phyloP scores from a whole-genome alignment of 345 rosid species.

The Bretschneidera sinensis region DNA sequence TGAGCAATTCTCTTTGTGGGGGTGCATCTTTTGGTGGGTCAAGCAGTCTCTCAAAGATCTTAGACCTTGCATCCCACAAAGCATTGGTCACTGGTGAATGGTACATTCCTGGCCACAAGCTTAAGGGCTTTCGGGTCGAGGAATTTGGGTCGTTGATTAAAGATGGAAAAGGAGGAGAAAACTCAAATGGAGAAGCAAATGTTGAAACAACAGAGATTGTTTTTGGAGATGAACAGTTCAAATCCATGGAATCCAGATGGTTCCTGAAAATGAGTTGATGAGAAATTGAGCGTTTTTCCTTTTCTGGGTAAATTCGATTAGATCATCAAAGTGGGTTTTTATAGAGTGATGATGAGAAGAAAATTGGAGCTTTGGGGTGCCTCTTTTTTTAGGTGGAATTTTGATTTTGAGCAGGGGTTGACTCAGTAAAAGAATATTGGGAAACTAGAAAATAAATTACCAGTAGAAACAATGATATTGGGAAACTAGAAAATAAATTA shows the following conservation, averaged over 20 bases:
- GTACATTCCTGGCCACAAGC: slow-evolving; percentile 91
- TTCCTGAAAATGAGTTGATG: not conserved
- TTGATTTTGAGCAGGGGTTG: too few species aligned
- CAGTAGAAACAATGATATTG: too few species aligned
- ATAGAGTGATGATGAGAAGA: too few species aligned
- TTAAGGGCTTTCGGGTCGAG: slow-evolving; percentile 53
- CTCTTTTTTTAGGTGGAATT: too few species aligned
- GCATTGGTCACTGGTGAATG: slow-evolving; percentile 77
- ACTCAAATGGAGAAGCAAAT: slow-evolving; percentile 46
- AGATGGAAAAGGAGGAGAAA: slow-evolving; percentile 8
- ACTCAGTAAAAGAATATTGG: too few species aligned
- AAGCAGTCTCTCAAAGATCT: slow-evolving; percentile 61
- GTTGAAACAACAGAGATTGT: slow-evolving; percentile 65
- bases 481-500: too few species aligned
- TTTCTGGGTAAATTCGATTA: not conserved
- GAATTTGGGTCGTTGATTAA: slow-evolving; percentile 11
- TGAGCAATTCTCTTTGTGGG: slow-evolving; percentile 65
- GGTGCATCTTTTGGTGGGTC: slow-evolving; percentile 86
- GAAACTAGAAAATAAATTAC: too few species aligned
- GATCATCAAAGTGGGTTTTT: not conserved
- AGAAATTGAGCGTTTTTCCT: not conserved
- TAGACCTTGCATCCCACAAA: slow-evolving; percentile 78
- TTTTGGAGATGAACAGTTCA: slow-evolving; percentile 32
- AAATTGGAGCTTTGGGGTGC: too few species aligned
- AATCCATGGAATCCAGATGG: slow-evolving; percentile 19